phyloP scores from a whole-genome alignment of 176 grass and related monocot species.

The Cenchrus americanus region DNA sequence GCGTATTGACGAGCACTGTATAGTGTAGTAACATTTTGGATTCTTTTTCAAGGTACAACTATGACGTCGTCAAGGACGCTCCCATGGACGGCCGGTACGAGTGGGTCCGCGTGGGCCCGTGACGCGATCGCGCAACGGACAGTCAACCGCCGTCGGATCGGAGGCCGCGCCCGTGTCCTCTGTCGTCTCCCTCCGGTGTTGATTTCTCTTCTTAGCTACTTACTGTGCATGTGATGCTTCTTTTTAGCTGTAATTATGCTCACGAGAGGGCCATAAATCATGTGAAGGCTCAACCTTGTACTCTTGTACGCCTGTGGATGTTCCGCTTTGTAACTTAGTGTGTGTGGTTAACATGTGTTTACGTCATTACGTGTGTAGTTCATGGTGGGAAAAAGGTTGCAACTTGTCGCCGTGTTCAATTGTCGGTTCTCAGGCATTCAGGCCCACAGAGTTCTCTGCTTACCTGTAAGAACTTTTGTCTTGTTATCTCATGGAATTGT shows the following conservation, averaged over 20 bases:
- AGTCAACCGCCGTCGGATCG: constrained; percentile 43
- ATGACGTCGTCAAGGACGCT: constrained; percentile 58
- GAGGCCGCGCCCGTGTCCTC: constrained; percentile 2
- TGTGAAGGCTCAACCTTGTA: constrained; percentile 29
- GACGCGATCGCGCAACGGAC: constrained; percentile 31
- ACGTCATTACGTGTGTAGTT: neutral
- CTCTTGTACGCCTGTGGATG: constrained; percentile 1
- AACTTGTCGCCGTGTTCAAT: constrained; percentile 2
- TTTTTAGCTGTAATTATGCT: constrained; percentile 30
- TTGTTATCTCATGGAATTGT: neutral
- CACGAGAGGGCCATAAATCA: constrained; percentile 31
- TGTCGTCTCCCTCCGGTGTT: neutral
- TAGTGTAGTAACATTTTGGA: constrained; percentile 35
- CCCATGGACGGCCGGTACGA: constrained; percentile 57
- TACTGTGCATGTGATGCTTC: neutral
- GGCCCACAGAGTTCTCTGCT: neutral
- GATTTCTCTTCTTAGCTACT: constrained; percentile 2
- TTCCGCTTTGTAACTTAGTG: neutral
- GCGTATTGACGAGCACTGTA: neutral
- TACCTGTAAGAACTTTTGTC: neutral
- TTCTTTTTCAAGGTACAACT: constrained; percentile 66
- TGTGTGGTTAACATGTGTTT: constrained; percentile 23
- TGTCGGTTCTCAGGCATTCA: constrained; percentile 15
- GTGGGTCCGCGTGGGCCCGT: constrained; percentile 49
- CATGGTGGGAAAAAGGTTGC: neutral